Base-by-base conservation (phyloP, 1,284 basidiomycete genomes). In the Boletus sp. region DNA sequence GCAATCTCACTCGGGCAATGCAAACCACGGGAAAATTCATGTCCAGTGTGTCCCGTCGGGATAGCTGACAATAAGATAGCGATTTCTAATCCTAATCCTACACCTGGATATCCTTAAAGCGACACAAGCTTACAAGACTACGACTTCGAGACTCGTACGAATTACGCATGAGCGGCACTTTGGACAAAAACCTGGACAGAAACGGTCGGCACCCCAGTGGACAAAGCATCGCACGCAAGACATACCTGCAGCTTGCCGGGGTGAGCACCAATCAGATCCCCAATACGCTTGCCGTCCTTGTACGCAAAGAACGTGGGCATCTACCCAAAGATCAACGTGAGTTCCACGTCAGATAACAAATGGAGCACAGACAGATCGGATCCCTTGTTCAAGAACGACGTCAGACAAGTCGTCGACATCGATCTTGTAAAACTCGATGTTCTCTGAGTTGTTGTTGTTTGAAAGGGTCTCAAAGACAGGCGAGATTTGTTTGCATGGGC, bases 231-330 rank as follows among this genome's bases (percentile, higher is more conserved):
- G 4, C 44, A 16, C 3, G 12, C 3, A 26, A 12, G 3, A 51
- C 53, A 5, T 19, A 63, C 60, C 16, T 0, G 0, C 29, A 65
- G 38, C 2, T 0, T 8, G 0, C 0, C 0, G 0, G 58, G 66
- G 52, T 66, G 71, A n/a, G 89, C 88, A 43, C 89, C 89, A 22
- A 81, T 73, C 40, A 83, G 44, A 8, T 77, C 68, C n/a, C 72
- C 73, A 39, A 83, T 51, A 62, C 77, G 75, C 53, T 75, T 36
- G 22, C 80, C 80, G 41, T 76, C 67, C 70, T 82, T 78, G 77
- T 81, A 89, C 32, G 74, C 72, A 36, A 78, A 65, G 71, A 92
- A 92, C 3, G 85, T 87, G 2, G 90, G 89, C 79, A 91, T 89
- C 69, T 78, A 23, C 4, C 2, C 35, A 3, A 37, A 4, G 19